A percentile compares a stretch with the other conserved stretches of the same genome.
These are phyloP conservation scores for Saprolegnia parasitica DNA, from an alignment of 352 stramenopile genomes.

Conservation along the genomic window DNA sequence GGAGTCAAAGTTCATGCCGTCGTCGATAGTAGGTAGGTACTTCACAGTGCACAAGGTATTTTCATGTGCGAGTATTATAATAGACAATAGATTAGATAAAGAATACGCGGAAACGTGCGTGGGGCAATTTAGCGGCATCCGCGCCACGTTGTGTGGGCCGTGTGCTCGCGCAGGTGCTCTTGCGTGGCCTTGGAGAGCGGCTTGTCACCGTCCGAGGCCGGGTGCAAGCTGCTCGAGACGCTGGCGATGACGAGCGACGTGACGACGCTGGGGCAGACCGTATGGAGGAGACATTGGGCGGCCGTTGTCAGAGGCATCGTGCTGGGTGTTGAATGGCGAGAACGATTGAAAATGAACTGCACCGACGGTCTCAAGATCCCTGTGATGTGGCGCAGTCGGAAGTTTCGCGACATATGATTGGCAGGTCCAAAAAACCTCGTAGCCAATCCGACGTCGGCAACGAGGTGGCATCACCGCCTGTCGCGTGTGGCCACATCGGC, in stretches of 20 bases:
- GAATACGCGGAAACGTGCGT: neutral
- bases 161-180: neutral
- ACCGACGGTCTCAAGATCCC: neutral
- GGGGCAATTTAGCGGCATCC: neutral
- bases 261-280: neutral
- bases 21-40: no score
- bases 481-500: no score
- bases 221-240: neutral
- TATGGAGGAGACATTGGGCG: neutral
- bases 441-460: no score
- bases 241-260: neutral
- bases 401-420: neutral
- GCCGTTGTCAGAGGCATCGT: neutral
- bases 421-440: no score
- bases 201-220: neutral
- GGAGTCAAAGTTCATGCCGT: no score
- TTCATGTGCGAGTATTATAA: neutral
- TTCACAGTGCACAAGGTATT: neutral
- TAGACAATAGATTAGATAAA: neutral
- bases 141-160: neutral
- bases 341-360: neutral
- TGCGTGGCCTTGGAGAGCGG: neutral
- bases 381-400: neutral
- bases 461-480: no score
- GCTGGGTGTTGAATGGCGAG: neutral